phyloP scores from a whole-genome alignment of 805 yeast species.

The Pichia exigua region DNA sequence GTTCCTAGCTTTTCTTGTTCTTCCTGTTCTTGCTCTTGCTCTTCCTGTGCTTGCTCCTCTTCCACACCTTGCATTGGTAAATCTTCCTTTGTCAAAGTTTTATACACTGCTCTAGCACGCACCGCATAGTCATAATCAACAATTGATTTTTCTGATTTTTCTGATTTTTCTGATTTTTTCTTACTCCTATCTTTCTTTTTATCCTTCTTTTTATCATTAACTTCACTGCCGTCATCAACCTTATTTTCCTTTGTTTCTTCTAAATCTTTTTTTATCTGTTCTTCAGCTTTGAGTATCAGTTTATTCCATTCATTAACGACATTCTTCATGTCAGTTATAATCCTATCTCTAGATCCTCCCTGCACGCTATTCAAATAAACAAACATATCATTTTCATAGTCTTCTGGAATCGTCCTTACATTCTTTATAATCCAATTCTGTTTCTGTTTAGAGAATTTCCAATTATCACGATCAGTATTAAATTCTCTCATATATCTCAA shows the following conservation, averaged over 20 bases:
- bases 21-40: too few relatives aligned
- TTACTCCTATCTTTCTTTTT: conserved; percentile 2
- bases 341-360: conserved; percentile 60
- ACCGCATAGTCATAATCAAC: neutral
- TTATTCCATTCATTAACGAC: conserved; percentile 52
- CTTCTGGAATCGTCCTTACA: conserved; percentile 41
- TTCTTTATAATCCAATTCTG: conserved; percentile 79
- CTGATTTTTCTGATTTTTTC: neutral
- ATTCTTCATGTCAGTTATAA: conserved; percentile 40
- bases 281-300: conserved; percentile 35
- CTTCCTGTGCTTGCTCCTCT: neutral
- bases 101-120: conserved; percentile 10
- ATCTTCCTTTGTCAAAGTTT: conserved; percentile 1
- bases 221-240: conserved; percentile 7
- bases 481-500: conserved; percentile 55
- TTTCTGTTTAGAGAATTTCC: conserved; percentile 84
- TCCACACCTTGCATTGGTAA: conserved; percentile 4
- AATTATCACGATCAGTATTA: conserved; percentile 44
- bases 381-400: conserved; percentile 43
- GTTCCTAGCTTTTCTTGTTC: neutral
- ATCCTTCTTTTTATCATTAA: conserved; percentile 9
- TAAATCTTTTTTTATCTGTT: conserved; percentile 14
- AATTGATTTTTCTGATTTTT: neutral
- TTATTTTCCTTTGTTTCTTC: conserved; percentile 14
- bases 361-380: conserved; percentile 53